Evolutionary conservation across 2,329 filamentous ascomycete species (phyloP).

Genomic region (Colletotrichum cereale): DNA sequence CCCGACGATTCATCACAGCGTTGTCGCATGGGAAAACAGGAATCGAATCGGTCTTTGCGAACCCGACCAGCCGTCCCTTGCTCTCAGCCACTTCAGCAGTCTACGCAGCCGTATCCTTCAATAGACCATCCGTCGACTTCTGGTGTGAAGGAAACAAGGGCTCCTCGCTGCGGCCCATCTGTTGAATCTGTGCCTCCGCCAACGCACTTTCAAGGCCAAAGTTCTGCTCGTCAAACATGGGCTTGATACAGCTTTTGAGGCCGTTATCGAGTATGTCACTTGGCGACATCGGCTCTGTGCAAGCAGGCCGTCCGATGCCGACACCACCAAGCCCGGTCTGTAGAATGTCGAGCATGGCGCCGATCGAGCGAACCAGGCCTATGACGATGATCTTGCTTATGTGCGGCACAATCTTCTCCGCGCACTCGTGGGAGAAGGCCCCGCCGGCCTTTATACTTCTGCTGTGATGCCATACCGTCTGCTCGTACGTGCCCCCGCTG

Average conservation of each 20-base stretch:
- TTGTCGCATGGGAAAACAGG: conserved; percentile 1
- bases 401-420: conserved; percentile 61
- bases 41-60: background rate
- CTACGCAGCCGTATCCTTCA: background rate
- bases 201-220: background rate
- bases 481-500: conserved; percentile 70
- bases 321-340: conserved; percentile 67
- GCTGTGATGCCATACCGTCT: conserved; percentile 60
- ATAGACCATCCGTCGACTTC: background rate
- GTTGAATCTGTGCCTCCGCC: conserved; percentile 3
- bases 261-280: background rate
- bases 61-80: background rate
- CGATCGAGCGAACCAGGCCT: conserved; percentile 66
- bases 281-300: conserved; percentile 44
- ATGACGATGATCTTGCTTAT: conserved; percentile 64
- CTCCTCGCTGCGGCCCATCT: background rate
- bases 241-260: conserved; percentile 1
- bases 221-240: conserved; percentile 1
- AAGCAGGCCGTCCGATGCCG: conserved; percentile 60
- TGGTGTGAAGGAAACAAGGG: conserved; percentile 1
- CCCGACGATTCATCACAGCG: background rate
- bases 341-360: conserved; percentile 69
- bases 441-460: conserved; percentile 68
- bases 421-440: conserved; percentile 71
- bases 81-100: background rate